Percentiles rank a stretch among this genome's conserved stretches.
phyloP scores from a whole-genome alignment of 345 rosid genomes.

The Brassica cretica region DNA sequence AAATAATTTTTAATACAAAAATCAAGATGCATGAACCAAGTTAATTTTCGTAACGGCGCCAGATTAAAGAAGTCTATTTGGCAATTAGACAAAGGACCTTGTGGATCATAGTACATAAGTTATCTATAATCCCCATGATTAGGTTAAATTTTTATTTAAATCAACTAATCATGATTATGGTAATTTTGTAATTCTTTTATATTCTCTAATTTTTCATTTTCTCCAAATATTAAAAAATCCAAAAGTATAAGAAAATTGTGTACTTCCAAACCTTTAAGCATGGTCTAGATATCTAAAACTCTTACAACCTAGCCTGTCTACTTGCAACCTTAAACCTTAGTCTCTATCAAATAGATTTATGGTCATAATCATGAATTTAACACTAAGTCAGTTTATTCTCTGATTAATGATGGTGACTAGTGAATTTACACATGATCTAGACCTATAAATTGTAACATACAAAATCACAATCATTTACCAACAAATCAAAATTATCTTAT shows the following conservation, averaged over 20 bases:
- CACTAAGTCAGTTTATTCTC: not conserved
- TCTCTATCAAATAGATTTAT: not conserved
- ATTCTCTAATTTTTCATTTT: not conserved
- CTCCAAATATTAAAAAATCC: not conserved
- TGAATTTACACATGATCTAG: constrained; percentile 5
- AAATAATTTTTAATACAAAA: too few species aligned
- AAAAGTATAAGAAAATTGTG: not conserved
- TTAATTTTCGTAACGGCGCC: too few species aligned
- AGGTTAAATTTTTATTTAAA: too few species aligned
- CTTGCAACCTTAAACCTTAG: constrained; percentile 26
- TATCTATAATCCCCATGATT: not conserved
- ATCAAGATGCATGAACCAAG: too few species aligned
- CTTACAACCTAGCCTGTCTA: constrained; percentile 12
- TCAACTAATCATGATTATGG: not conserved
- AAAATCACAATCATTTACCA: constrained; percentile 25
- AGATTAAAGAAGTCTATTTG: too few species aligned
- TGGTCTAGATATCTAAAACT: not conserved
- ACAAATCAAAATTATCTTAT: constrained; percentile 14
- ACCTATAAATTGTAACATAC: not conserved
- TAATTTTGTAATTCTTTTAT: not conserved
- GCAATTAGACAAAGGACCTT: not conserved
- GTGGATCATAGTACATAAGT: constrained; percentile 25
- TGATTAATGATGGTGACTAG: constrained; percentile 6
- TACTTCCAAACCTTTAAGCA: constrained; percentile 13
- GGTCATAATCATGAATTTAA: constrained; percentile 9